phyloP scores from a whole-genome alignment of 2,329 filamentous ascomycete genomes.

The Xylaria digitata region DNA sequence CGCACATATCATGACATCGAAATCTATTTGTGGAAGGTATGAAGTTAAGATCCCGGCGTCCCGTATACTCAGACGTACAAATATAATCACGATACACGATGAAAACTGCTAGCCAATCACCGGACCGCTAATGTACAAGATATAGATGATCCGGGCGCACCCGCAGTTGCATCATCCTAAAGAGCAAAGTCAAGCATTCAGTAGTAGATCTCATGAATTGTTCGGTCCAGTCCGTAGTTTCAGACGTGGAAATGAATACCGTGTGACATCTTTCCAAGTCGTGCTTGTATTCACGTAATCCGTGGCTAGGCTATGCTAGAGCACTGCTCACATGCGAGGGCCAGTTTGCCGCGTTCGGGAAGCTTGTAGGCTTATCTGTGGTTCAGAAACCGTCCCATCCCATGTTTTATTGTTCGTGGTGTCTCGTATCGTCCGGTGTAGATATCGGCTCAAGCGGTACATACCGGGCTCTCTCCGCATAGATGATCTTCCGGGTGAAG shows the following conservation, averaged over 20 bases:
- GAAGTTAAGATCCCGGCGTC: too few species aligned
- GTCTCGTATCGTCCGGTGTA: background rate
- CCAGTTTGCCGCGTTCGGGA: background rate
- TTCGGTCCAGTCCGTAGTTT: background rate
- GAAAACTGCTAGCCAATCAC: too few species aligned
- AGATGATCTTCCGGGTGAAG: background rate
- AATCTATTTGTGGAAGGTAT: too few species aligned
- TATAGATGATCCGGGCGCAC: background rate
- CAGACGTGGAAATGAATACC: too few species aligned
- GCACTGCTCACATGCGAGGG: background rate
- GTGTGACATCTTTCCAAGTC: background rate
- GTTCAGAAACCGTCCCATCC: too few species aligned
- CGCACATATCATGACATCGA: too few species aligned
- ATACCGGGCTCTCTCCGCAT: background rate
- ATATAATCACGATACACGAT: too few species aligned
- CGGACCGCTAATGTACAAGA: background rate
- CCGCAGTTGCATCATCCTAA: background rate
- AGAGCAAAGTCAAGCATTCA: background rate
- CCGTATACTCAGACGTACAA: too few species aligned
- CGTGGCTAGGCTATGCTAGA: constrained; percentile 2
- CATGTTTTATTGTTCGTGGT: background rate
- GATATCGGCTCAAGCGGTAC: background rate
- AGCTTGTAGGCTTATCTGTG: background rate
- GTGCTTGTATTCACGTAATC: background rate
- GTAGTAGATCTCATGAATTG: background rate